Conservation (phyloP, 805 yeast genomes). For the Wickerhamiella sergipiensis region DNA sequence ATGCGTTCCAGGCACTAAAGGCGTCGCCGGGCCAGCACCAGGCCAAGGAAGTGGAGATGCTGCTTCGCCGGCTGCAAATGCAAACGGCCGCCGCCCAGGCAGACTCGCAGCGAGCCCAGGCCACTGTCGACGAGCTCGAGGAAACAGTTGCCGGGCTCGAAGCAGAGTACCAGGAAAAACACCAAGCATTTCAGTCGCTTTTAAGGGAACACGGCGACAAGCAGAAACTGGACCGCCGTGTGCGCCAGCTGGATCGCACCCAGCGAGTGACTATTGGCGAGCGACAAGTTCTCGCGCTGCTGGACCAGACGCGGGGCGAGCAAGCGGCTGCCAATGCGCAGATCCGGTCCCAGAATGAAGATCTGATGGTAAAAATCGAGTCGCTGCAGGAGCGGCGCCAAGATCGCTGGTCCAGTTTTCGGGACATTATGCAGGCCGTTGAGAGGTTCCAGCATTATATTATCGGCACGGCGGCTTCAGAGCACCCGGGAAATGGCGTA, state of each 20-base stretch:
- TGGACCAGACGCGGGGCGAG: conserved; percentile 16
- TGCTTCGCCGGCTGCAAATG: conserved; percentile 5
- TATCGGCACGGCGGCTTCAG: neutral
- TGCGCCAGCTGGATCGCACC: neutral
- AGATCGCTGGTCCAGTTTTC: neutral
- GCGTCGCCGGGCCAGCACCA: neutral
- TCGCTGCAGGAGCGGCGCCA: conserved; percentile 12
- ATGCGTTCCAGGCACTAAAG: neutral
- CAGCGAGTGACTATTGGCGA: neutral
- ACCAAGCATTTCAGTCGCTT: conserved; percentile 12
- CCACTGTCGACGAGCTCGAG: neutral
- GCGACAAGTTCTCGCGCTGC: conserved; percentile 10
- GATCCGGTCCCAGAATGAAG: conserved; percentile 5
- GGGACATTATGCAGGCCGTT: neutral
- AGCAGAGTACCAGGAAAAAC: conserved; percentile 6
- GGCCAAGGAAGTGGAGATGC: neutral
- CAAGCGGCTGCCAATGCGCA: neutral
- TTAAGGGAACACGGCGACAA: conserved; percentile 13
- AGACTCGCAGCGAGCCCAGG: neutral
- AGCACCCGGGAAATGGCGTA: too few relatives aligned
- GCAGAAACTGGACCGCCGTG: conserved; percentile 1
- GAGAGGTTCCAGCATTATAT: neutral
- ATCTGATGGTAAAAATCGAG: conserved; percentile 16
- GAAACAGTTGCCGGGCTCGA: neutral
- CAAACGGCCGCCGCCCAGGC: conserved; percentile 4